phyloP scores from a whole-genome alignment of 2,329 filamentous ascomycete genomes.

The Elsinoe ampelina region DNA sequence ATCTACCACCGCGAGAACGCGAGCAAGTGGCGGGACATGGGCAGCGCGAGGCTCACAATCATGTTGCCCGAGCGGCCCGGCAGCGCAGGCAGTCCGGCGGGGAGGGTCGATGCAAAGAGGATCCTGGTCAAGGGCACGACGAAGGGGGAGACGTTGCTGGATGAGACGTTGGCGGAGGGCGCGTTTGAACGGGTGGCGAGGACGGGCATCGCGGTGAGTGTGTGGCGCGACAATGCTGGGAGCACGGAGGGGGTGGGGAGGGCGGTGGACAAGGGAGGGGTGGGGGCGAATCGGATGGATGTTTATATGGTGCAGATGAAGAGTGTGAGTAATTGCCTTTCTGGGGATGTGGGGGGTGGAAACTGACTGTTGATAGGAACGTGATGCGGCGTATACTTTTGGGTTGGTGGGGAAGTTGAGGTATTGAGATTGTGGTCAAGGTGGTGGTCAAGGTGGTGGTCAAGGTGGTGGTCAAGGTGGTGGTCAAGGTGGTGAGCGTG shows the following conservation, averaged over 20 bases:
- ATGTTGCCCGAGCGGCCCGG: conserved; percentile 53
- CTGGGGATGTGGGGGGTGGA: not conserved
- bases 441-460: conserved; percentile 18
- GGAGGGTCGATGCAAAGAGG: conserved; percentile 58
- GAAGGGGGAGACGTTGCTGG: conserved; percentile 59
- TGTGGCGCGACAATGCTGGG: conserved; percentile 58
- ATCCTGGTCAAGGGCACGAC: conserved; percentile 68
- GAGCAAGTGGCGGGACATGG: conserved; percentile 85
- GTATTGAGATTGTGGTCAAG: conserved; percentile 27
- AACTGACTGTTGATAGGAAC: conserved; percentile 28
- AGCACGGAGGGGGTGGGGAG: conserved; percentile 50
- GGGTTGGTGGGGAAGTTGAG: conserved; percentile 41
- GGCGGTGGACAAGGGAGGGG: conserved; percentile 49
- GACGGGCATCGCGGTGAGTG: conserved; percentile 78
- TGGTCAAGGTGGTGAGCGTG: not conserved
- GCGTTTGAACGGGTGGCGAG: conserved; percentile 78
- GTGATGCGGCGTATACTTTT: conserved; percentile 41
- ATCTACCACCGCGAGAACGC: conserved; percentile 68
- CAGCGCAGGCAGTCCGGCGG: not conserved
- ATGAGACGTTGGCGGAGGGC: conserved; percentile 74
- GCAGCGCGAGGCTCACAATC: conserved; percentile 74
- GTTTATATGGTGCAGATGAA: conserved; percentile 53
- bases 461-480: conserved; percentile 18
- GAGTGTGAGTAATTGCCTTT: conserved; percentile 24
- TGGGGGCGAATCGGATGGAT: conserved; percentile 43